Percentiles rank a stretch among this genome's conserved stretches.
Evolutionary conservation across 192 early-diverging fungal species (phyloP).

Genomic region (Backusella tuberculispora): DNA sequence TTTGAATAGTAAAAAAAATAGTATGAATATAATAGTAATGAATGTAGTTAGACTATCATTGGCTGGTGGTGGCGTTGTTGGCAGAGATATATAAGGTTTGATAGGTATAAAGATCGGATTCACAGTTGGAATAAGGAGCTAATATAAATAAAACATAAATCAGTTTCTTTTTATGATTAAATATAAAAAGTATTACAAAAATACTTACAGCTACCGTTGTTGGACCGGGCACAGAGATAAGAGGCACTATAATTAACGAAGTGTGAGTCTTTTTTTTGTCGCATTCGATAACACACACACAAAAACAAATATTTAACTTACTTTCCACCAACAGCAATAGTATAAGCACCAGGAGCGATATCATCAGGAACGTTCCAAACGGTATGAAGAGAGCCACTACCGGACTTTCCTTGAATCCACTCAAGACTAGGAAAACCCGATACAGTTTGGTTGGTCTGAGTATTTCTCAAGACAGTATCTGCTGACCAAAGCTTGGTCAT

Average conservation of each 20-base stretch:
- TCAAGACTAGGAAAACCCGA: neutral
- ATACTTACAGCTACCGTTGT: neutral
- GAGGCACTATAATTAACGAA: neutral
- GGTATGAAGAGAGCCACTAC: neutral
- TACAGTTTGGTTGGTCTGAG: constrained; percentile 13
- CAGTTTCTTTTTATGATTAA: too few relatives aligned
- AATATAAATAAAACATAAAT: neutral
- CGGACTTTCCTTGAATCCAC: neutral
- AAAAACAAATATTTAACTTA: neutral
- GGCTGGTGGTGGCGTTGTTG: neutral
- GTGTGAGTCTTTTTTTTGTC: neutral
- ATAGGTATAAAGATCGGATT: neutral
- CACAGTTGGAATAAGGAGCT: neutral
- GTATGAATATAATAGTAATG: neutral
- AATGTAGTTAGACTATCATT: neutral
- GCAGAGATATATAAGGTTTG: neutral
- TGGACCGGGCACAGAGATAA: neutral
- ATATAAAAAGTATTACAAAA: neutral
- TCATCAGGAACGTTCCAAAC: neutral
- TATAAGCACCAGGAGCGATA: neutral
- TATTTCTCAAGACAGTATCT: neutral
- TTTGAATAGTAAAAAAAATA: neutral
- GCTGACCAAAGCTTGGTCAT: neutral
- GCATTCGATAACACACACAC: too few relatives aligned
- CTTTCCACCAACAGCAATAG: constrained; percentile 3